These are phyloP conservation scores for Cryoendolithus antarcticus DNA, from an alignment of 2,329 filamentous ascomycete genomes.

Conservation along the genomic window DNA sequence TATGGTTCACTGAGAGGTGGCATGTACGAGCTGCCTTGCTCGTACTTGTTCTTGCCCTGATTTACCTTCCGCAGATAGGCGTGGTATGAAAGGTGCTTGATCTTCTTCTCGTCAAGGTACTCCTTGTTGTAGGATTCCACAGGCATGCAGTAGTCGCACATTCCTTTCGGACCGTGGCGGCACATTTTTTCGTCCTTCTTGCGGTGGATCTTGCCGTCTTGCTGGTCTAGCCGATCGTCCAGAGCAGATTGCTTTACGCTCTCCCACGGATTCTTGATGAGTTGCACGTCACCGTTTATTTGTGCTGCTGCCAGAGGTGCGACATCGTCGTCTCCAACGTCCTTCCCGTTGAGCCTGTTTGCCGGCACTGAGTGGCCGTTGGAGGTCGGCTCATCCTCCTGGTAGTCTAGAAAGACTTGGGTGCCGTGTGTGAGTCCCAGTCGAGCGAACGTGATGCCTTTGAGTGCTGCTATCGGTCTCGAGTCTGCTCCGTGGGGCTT, in stretches of 20 bases:
- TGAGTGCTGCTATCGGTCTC: conserved; percentile 38
- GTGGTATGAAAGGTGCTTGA: conserved; percentile 97
- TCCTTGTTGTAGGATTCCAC: conserved; percentile 84
- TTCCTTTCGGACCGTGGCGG: conserved; percentile 87
- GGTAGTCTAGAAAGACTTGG: conserved; percentile 76
- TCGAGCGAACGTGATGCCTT: conserved; percentile 42
- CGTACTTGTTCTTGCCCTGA: conserved; percentile 88
- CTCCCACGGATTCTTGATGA: conserved; percentile 87
- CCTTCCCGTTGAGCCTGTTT: conserved; percentile 69
- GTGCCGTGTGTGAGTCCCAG: conserved; percentile 65
- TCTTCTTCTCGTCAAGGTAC: conserved; percentile 89
- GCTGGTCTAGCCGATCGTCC: conserved; percentile 75
- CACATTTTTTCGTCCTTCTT: conserved; percentile 74
- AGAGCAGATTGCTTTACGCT: conserved; percentile 75
- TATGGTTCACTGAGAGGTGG: conserved; percentile 87
- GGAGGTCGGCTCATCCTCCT: conserved; percentile 40
- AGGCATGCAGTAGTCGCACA: conserved; percentile 99
- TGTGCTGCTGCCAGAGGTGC: conserved; percentile 45
- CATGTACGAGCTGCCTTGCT: conserved; percentile 88
- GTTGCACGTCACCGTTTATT: conserved; percentile 25
- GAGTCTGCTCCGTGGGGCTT: conserved; percentile 48
- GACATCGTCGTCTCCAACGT: conserved; percentile 55
- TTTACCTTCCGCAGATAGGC: conserved; percentile 91
- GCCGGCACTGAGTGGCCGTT: conserved; percentile 38
- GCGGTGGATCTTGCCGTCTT: conserved; percentile 78